Conservation (phyloP, 2,329 filamentous ascomycete species). For the Setomelanomma holmii region DNA sequence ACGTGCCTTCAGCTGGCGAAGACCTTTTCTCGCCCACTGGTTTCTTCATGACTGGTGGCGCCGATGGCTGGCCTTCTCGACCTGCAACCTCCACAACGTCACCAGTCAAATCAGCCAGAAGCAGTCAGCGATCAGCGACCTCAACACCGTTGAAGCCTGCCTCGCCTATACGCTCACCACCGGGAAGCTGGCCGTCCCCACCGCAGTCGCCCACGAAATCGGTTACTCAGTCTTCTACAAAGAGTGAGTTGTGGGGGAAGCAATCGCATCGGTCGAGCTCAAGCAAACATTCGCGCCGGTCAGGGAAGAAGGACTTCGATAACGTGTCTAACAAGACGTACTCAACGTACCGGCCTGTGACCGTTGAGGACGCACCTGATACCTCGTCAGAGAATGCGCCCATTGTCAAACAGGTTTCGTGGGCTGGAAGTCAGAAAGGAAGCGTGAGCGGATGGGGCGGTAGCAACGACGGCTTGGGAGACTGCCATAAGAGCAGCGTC, state of each 20-base stretch:
- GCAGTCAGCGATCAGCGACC: not conserved
- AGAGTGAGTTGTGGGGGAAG: not conserved
- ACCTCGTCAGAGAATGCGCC: slow-evolving; percentile 12
- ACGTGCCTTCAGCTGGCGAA: not conserved
- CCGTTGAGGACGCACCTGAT: slow-evolving; percentile 27
- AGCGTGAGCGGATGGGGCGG: not conserved
- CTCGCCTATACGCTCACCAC: slow-evolving; percentile 10
- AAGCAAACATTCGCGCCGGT: not conserved
- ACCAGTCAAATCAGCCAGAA: not conserved
- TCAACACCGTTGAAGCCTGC: slow-evolving; percentile 1
- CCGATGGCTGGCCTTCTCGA: slow-evolving; percentile 18
- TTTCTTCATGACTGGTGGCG: slow-evolving; percentile 32
- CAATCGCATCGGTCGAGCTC: slow-evolving; percentile 1
- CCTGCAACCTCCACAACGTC: slow-evolving; percentile 1
- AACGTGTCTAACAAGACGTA: slow-evolving; percentile 12
- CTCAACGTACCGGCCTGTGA: slow-evolving; percentile 29
- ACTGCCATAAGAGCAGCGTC: not conserved
- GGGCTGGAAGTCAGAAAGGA: slow-evolving; percentile 8
- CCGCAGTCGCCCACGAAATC: slow-evolving; percentile 6
- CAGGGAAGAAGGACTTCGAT: slow-evolving; percentile 2
- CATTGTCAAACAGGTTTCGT: not conserved
- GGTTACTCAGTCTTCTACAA: not conserved
- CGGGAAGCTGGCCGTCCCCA: slow-evolving; percentile 18
- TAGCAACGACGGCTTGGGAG: not conserved
- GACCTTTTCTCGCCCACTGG: slow-evolving; percentile 19